Evolutionary conservation across 495 filamentous ascomycete genomes (phyloP).

Genomic region (Daldinia decipiens): DNA sequence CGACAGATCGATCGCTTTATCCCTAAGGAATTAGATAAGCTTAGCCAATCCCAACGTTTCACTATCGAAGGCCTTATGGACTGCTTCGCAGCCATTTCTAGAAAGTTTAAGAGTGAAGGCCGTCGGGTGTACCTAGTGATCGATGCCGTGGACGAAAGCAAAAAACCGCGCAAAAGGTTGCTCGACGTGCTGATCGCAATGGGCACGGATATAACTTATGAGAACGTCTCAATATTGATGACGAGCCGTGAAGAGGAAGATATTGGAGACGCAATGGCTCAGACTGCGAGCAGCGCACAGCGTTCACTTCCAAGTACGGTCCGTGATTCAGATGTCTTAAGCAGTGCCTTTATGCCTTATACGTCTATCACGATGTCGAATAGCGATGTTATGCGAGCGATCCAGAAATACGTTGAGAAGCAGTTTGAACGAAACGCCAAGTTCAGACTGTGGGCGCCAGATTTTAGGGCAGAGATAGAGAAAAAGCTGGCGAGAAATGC

Average conservation of each 20-base stretch:
- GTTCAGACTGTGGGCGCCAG: slow-evolving; percentile 39
- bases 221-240: slow-evolving; percentile 51
- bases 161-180: slow-evolving; percentile 25
- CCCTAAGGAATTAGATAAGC: slow-evolving; percentile 20
- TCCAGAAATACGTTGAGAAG: slow-evolving; percentile 45
- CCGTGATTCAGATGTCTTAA: background rate
- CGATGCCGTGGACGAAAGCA: slow-evolving; percentile 41
- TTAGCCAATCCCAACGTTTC: slow-evolving; percentile 10
- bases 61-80: slow-evolving; percentile 19
- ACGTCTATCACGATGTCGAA: slow-evolving; percentile 52
- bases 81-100: slow-evolving; percentile 25
- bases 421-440: slow-evolving; percentile 26
- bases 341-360: background rate
- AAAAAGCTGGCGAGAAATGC: slow-evolving; percentile 45
- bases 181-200: slow-evolving; percentile 36
- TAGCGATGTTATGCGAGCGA: slow-evolving; percentile 48
- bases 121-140: slow-evolving; percentile 33
- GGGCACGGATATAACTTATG: slow-evolving; percentile 45
- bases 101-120: slow-evolving; percentile 3
- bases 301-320: no score
- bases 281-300: slow-evolving; percentile 21
- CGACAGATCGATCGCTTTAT: slow-evolving; percentile 37
- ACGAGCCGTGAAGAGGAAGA: slow-evolving; percentile 57
- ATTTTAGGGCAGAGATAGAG: slow-evolving; percentile 46
- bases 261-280: slow-evolving; percentile 45